phyloP scores from a whole-genome alignment of 2,329 filamentous ascomycete species.

The Ophiocordyceps polyrhachis-furcata region DNA sequence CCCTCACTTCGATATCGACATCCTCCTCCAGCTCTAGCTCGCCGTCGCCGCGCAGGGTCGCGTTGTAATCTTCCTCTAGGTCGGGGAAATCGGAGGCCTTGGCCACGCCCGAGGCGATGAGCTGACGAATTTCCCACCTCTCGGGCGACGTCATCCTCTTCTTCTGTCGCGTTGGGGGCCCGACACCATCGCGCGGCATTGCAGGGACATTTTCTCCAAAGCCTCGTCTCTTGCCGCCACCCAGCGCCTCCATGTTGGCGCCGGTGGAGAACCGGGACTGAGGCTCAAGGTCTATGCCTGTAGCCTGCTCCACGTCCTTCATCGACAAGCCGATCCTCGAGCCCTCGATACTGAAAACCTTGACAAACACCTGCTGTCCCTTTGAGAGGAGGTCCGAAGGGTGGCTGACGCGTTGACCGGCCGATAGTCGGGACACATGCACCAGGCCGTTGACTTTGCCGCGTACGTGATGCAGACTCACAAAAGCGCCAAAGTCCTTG shows the following conservation, averaged over 20 bases:
- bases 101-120: conserved; percentile 86
- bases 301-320: conserved; percentile 90
- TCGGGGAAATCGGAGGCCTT: conserved; percentile 91
- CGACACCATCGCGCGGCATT: conserved; percentile 20
- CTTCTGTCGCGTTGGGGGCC: conserved; percentile 38
- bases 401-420: conserved; percentile 75
- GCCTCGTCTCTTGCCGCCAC: conserved; percentile 41
- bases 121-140: conserved; percentile 89
- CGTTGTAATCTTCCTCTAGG: conserved; percentile 83
- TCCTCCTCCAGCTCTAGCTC: conserved; percentile 90
- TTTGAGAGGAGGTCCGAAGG: conserved; percentile 70
- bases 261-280: conserved; percentile 67
- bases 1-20: conserved; percentile 87
- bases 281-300: conserved; percentile 66
- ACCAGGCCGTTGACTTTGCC: conserved; percentile 88
- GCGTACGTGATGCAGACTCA: conserved; percentile 71
- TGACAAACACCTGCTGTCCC: conserved; percentile 78
- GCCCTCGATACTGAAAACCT: conserved; percentile 73
- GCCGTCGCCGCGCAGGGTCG: conserved; percentile 67
- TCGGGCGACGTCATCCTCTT: conserved; percentile 96
- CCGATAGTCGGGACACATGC: conserved; percentile 75
- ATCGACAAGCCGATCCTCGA: conserved; percentile 75
- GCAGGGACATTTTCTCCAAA: conserved; percentile 25
- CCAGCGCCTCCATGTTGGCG: conserved; percentile 71
- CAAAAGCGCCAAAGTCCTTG: conserved; percentile 91